Conservation (phyloP, 495 filamentous ascomycete species). For the Aspergillus heteromorphus region DNA sequence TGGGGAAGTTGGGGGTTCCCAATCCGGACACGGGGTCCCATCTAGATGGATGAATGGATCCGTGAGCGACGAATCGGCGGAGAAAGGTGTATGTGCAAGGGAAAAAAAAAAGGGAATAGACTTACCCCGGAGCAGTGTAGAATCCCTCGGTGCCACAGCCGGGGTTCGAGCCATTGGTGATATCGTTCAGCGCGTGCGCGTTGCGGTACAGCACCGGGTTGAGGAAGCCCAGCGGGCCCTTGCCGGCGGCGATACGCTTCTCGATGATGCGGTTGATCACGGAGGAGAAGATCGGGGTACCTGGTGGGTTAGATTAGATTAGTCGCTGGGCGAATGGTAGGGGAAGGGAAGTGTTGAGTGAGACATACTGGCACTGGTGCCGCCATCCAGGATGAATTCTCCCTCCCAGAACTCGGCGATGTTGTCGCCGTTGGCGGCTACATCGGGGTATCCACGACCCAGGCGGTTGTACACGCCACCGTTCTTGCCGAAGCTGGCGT, state of each 20-base stretch:
- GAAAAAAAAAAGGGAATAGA: neutral
- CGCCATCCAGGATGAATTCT: slow-evolving; percentile 20
- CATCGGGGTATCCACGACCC: slow-evolving; percentile 61
- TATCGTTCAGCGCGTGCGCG: slow-evolving; percentile 43
- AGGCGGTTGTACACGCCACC: slow-evolving; percentile 53
- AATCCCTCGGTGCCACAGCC: slow-evolving; percentile 50
- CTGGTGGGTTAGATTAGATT: neutral
- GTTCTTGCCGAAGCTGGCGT: slow-evolving; percentile 37
- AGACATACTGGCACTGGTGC: slow-evolving; percentile 29
- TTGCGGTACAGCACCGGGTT: slow-evolving; percentile 48
- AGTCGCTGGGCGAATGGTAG: neutral
- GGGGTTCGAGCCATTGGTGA: slow-evolving; percentile 40
- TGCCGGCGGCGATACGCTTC: slow-evolving; percentile 40
- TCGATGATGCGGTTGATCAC: slow-evolving; percentile 45
- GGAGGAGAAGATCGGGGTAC: slow-evolving; percentile 25
- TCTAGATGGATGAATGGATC: too few relatives aligned
- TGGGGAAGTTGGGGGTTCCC: slow-evolving; percentile 49
- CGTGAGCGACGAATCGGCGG: too few relatives aligned
- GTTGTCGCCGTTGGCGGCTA: slow-evolving; percentile 58
- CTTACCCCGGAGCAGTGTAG: slow-evolving; percentile 37
- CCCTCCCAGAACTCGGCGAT: slow-evolving; percentile 41
- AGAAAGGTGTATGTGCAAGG: neutral
- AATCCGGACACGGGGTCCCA: slow-evolving; percentile 53
- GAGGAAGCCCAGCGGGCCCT: slow-evolving; percentile 46
- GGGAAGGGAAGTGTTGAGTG: neutral